A percentile compares a stretch with the other conserved stretches of the same genome.
These are phyloP conservation scores for Claviceps sp. DNA, from an alignment of 2,329 filamentous ascomycete genomes.

Conservation along the genomic window DNA sequence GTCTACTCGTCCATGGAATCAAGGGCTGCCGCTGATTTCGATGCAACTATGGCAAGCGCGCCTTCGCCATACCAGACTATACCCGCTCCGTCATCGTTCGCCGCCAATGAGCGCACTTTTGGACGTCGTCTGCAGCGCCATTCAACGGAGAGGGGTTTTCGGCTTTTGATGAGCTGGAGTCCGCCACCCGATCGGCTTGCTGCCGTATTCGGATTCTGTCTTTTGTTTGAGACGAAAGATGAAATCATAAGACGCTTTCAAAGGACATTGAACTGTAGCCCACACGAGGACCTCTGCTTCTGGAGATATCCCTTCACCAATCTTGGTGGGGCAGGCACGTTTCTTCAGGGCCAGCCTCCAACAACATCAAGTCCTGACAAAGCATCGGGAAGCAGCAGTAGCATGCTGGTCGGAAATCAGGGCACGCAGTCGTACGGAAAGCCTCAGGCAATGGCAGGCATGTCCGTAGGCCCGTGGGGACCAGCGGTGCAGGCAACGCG, in stretches of 20 bases:
- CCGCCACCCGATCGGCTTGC: slow-evolving; percentile 34
- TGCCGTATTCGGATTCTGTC: slow-evolving; percentile 57
- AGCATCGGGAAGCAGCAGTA: not conserved
- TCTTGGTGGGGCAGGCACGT: slow-evolving; percentile 55
- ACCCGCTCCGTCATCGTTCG: slow-evolving; percentile 38
- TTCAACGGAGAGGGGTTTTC: slow-evolving; percentile 48
- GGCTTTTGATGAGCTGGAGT: slow-evolving; percentile 37
- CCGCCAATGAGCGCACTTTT: slow-evolving; percentile 53
- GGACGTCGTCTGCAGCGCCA: slow-evolving; percentile 56
- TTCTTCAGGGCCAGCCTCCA: slow-evolving; percentile 29
- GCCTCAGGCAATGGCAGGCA: slow-evolving; percentile 14
- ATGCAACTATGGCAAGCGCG: slow-evolving; percentile 8
- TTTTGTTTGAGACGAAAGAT: slow-evolving; percentile 42
- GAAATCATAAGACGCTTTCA: slow-evolving; percentile 30
- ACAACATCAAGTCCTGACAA: not conserved
- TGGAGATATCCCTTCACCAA: slow-evolving; percentile 49
- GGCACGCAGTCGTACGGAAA: slow-evolving; percentile 16
- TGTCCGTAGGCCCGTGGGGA: slow-evolving; percentile 35
- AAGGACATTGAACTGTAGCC: slow-evolving; percentile 18
- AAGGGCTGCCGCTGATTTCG: slow-evolving; percentile 6
- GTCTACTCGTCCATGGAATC: slow-evolving; percentile 19
- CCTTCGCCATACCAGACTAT: slow-evolving; percentile 21
- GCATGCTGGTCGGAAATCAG: slow-evolving; percentile 22
- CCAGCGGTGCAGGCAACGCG: slow-evolving; percentile 23
- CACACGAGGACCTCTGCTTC: slow-evolving; percentile 36